phyloP scores from a whole-genome alignment of 768 basidiomycete species.

The Cystoderma amianthinum region DNA sequence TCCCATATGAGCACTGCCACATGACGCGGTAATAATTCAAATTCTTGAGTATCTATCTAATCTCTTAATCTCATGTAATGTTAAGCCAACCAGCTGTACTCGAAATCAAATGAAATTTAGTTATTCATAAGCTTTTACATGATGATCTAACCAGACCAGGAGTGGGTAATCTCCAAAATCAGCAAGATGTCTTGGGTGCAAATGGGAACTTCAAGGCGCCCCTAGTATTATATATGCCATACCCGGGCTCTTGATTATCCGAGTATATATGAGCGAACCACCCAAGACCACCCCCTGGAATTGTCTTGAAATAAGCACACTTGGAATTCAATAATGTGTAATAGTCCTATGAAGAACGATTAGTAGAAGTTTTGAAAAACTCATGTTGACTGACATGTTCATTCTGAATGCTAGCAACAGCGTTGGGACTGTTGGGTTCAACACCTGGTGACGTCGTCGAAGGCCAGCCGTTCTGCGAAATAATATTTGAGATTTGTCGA shows the following conservation, averaged over 20 bases:
- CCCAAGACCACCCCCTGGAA: slow-evolving; percentile 57
- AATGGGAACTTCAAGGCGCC: slow-evolving; percentile 58
- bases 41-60: no score
- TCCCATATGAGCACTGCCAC: no score
- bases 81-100: no score
- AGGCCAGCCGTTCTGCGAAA: slow-evolving; percentile 68
- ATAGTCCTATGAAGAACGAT: slow-evolving; percentile 38
- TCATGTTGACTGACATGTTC: slow-evolving; percentile 41
- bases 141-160: neutral
- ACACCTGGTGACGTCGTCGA: slow-evolving; percentile 54
- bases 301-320: slow-evolving; percentile 55
- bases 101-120: no score
- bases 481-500: neutral
- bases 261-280: slow-evolving; percentile 84
- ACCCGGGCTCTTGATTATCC: slow-evolving; percentile 59
- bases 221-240: slow-evolving; percentile 51
- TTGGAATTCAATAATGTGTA: slow-evolving; percentile 56
- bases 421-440: slow-evolving; percentile 55
- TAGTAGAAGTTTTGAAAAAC: neutral
- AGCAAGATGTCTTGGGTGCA: slow-evolving; percentile 57
- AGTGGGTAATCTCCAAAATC: neutral
- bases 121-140: no score
- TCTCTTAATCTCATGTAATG: no score
- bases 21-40: no score
- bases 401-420: slow-evolving; percentile 54